phyloP scores from a whole-genome alignment of 2,329 filamentous ascomycete species.

The Magnaporthiopsis incrustans region DNA sequence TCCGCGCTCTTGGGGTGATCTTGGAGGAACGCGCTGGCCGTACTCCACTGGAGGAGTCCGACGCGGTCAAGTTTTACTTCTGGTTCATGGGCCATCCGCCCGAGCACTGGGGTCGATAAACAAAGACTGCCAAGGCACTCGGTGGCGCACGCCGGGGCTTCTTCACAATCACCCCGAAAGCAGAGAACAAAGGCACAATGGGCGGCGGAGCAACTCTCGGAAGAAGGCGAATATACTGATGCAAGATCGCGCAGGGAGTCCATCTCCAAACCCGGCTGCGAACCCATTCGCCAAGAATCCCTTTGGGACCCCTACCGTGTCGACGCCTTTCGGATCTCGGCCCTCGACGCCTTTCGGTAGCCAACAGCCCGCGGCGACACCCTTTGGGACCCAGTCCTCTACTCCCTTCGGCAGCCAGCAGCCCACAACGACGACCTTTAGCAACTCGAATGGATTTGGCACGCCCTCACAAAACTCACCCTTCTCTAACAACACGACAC shows the following conservation, averaged over 20 bases:
- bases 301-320: neutral
- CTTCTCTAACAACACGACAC: neutral
- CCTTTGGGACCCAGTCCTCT: neutral
- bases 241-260: slow-evolving; percentile 7
- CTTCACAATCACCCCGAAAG: neutral
- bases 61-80: too few relatives aligned
- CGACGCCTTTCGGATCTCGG: neutral
- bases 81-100: too few relatives aligned
- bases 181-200: neutral
- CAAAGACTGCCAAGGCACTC: too few relatives aligned
- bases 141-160: too few relatives aligned
- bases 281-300: slow-evolving; percentile 6
- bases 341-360: neutral
- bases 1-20: too few relatives aligned
- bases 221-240: neutral
- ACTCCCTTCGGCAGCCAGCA: neutral
- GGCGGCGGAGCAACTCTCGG: neutral
- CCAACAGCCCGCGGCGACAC: neutral
- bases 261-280: slow-evolving; percentile 7
- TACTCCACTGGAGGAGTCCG: too few relatives aligned
- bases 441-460: neutral
- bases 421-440: neutral
- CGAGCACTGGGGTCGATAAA: too few relatives aligned
- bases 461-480: neutral
- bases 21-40: too few relatives aligned